These are phyloP conservation scores for Lomentospora prolificans DNA, from an alignment of 2,329 filamentous ascomycete genomes.

Conservation along the genomic window DNA sequence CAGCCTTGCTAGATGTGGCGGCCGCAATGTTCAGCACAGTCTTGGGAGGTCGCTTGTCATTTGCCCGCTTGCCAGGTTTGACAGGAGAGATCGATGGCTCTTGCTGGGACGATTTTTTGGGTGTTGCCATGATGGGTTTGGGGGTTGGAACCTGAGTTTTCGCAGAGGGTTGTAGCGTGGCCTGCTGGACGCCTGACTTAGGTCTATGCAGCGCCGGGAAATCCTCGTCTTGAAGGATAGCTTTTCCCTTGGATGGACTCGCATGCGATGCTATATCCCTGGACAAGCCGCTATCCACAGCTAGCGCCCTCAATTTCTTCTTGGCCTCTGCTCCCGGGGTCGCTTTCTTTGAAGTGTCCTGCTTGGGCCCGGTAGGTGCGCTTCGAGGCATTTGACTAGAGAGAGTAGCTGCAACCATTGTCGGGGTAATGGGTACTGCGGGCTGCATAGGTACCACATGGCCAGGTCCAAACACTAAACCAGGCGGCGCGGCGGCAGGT, in stretches of 20 bases:
- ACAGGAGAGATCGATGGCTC: background rate
- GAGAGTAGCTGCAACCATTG: background rate
- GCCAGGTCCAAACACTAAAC: background rate
- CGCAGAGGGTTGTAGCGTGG: conserved; percentile 24
- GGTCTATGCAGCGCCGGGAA: conserved; percentile 48
- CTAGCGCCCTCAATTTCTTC: conserved; percentile 33
- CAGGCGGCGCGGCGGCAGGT: conserved; percentile 19
- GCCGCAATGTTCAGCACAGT: conserved; percentile 40
- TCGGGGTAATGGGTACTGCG: background rate
- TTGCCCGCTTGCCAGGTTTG: conserved; percentile 11
- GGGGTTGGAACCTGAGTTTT: conserved; percentile 24
- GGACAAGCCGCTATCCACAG: conserved; percentile 34
- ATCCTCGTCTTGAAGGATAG: conserved; percentile 47
- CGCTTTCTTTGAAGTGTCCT: conserved; percentile 15
- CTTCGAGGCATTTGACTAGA: background rate
- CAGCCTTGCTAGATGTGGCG: conserved; percentile 25
- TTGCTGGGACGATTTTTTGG: conserved; percentile 19
- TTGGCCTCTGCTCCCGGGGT: conserved; percentile 25
- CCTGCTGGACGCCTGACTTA: conserved; percentile 24
- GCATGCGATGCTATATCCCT: conserved; percentile 34
- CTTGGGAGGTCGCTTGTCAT: conserved; percentile 29
- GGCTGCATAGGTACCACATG: background rate
- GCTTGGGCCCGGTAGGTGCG: background rate
- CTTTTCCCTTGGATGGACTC: conserved; percentile 19
- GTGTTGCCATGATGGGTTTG: conserved; percentile 15